Evolutionary conservation across 1,139 yeast species (phyloP), one percentile per base, ranked within the genome.

Genomic region (Debaryomyces coudertii): DNA sequence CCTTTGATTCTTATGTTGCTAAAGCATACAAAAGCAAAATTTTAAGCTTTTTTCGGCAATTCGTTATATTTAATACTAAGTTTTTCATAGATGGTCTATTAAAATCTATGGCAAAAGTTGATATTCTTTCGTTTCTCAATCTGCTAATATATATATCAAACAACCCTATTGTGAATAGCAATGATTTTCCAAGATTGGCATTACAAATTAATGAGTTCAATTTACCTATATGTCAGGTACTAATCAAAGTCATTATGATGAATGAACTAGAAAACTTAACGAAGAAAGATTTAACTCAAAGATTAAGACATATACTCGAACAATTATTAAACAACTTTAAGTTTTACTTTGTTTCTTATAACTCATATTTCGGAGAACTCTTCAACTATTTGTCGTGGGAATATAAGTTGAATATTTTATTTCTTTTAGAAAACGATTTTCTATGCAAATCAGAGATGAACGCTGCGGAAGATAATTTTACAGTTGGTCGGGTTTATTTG

Each of bases 181-280:
- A 49, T 2, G 70, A 67, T 27, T 51, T 71, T n/a, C 47, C 50
- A 9, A 43, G 42, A 2, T 43, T 54, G 12, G 53, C 63, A 1
- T n/a, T 42, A 2, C 36, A 50, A 1, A 63, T 71, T n/a, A 73
- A 77, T 50, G 82, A 79, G 44, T 82, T 81, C 59, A 83, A 80
- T 54, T 56, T 84, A 25, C 77, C 82, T 0, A 55, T 81, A 1
- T 69, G 73, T 43, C 89, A 84, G 55, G 59, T 81, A 16, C 58
- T 82, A 7, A 48, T 72, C 3, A 54, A 65, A 35, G 49, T 61
- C 0, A 49, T 68, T 0, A 45, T 60, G 1, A 42, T 46, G 7
- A 52, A 53, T 23, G 67, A 64, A n/a, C 49, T 58, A 18, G 44
- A 37, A n/a, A 43, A 46, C 7, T 16, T 50, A 11, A 35, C 49